phyloP scores from a whole-genome alignment of 805 yeast genomes.

The Geotrichum ghanense region DNA sequence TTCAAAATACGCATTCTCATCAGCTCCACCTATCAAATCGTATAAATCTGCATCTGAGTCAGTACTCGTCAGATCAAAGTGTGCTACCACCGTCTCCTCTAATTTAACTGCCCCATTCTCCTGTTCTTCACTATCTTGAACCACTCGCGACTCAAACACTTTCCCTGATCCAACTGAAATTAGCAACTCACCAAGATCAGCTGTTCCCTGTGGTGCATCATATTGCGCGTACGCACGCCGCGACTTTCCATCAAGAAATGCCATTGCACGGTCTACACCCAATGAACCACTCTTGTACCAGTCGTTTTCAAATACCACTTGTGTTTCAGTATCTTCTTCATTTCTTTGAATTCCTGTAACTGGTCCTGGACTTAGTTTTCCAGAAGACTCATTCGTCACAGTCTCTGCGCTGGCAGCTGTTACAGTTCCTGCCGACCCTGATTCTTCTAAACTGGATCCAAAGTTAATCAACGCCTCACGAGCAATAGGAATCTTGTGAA shows the following conservation, averaged over 20 bases:
- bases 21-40: constrained; percentile 8
- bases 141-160: neutral
- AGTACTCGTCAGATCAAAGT: neutral
- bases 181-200: neutral
- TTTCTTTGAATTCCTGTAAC: no score
- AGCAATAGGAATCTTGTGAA: constrained; percentile 24
- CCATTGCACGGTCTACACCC: constrained; percentile 11
- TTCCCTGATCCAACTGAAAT: neutral
- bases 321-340: neutral
- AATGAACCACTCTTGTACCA: neutral
- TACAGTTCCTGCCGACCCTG: no score
- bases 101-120: no score
- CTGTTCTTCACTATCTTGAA: neutral
- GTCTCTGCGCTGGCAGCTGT: no score
- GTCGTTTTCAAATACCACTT: neutral
- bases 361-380: no score
- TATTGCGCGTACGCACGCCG: constrained; percentile 15
- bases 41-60: constrained; percentile 5
- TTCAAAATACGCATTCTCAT: constrained; percentile 11
- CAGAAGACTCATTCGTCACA: no score
- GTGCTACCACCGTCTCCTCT: neutral
- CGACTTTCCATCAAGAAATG: constrained; percentile 22
- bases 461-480: constrained; percentile 18
- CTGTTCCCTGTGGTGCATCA: neutral
- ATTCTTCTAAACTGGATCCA: no score